Percentiles rank a stretch among this genome's conserved stretches.
These are phyloP conservation scores for Fagus sylvatica DNA, from an alignment of 306 rosid genomes.

Conservation along the genomic window DNA sequence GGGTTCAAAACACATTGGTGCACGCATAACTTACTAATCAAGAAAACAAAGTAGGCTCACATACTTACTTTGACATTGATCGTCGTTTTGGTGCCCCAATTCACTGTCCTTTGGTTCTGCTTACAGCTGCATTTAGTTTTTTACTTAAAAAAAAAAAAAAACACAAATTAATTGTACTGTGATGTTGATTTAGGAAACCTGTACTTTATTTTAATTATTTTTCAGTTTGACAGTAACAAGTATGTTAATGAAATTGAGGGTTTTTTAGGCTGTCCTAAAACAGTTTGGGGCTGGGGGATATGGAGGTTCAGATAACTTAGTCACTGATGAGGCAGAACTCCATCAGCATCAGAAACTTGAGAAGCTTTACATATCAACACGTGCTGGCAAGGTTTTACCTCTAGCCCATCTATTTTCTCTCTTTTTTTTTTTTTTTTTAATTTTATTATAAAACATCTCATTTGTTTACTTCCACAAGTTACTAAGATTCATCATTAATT, in stretches of 20 bases:
- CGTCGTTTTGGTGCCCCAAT: neutral
- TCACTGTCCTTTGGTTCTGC: neutral
- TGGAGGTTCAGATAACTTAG: slow-evolving; percentile 87
- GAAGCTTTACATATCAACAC: slow-evolving; percentile 93
- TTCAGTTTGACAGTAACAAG: neutral
- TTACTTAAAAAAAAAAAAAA: neutral
- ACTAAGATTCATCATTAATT: slow-evolving; percentile 13
- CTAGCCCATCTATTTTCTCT: slow-evolving; percentile 18
- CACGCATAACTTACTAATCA: neutral
- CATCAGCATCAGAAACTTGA: slow-evolving; percentile 93
- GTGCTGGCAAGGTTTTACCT: slow-evolving; percentile 84
- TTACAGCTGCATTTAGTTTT: neutral
- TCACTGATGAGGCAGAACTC: slow-evolving; percentile 83
- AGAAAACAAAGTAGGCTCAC: neutral
- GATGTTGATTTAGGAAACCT: neutral
- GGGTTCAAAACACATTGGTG: neutral
- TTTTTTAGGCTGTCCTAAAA: slow-evolving; percentile 84
- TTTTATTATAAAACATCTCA: neutral
- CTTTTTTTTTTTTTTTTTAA: neutral
- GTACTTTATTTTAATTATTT: neutral
- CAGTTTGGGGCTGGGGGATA: slow-evolving; percentile 97
- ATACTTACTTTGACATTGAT: neutral
- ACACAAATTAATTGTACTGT: neutral
- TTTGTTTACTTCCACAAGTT: slow-evolving; percentile 7
- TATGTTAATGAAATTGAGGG: slow-evolving; percentile 21